These are phyloP conservation scores for Hypoxylon lienhwacheense DNA, from an alignment of 495 filamentous ascomycete species.

Conservation along the genomic window DNA sequence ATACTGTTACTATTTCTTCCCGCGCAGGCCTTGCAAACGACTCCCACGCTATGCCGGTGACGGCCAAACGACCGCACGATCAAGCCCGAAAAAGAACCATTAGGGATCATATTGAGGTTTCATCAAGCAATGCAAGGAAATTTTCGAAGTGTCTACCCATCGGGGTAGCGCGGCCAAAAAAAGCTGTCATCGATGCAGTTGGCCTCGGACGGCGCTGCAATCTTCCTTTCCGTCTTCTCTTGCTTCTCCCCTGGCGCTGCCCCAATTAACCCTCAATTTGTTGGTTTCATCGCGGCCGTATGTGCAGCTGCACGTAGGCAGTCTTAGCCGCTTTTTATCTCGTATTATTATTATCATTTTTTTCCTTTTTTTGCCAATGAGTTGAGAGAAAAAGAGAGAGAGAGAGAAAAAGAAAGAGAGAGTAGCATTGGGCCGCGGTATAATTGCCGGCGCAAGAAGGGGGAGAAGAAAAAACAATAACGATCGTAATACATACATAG, in stretches of 20 bases:
- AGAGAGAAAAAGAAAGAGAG: constrained; percentile 20
- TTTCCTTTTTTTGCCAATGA: too few relatives aligned
- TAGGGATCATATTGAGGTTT: constrained; percentile 29
- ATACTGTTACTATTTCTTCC: constrained; percentile 23
- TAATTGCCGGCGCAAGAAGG: constrained; percentile 33
- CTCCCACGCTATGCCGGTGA: constrained; percentile 26
- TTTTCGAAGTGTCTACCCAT: constrained; percentile 19
- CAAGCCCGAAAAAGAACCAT: too few relatives aligned
- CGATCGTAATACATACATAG: too few relatives aligned
- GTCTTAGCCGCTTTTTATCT: constrained; percentile 33
- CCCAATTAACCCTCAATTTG: constrained; percentile 2
- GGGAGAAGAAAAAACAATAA: constrained; percentile 24
- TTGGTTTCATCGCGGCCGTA: constrained; percentile 29
- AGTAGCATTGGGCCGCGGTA: constrained; percentile 32
- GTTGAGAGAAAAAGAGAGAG: too few relatives aligned
- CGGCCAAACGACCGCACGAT: constrained; percentile 28
- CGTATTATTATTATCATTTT: too few relatives aligned
- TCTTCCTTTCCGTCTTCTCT: constrained; percentile 1
- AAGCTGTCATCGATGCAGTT: constrained; percentile 29
- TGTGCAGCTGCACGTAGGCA: constrained; percentile 27
- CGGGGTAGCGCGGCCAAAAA: constrained; percentile 11
- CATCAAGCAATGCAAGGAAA: constrained; percentile 37
- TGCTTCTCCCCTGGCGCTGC: too few relatives aligned
- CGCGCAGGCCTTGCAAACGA: constrained; percentile 12
- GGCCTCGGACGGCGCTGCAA: constrained; percentile 18